phyloP scores from a whole-genome alignment of 345 rosid genomes.

The Citrus reticulata region DNA sequence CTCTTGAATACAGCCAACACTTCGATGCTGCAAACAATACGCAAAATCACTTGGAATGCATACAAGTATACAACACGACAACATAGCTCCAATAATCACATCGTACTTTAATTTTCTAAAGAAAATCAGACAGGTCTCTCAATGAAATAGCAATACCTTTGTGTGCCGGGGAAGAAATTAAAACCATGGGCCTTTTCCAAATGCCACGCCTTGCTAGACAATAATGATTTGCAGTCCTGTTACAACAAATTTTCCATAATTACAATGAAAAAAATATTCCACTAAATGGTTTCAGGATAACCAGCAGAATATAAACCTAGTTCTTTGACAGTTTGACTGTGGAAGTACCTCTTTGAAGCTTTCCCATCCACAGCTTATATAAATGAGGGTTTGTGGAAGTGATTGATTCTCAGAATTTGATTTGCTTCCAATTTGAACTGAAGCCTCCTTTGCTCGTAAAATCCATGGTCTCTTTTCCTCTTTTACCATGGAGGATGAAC shows the following conservation, averaged over 20 bases:
- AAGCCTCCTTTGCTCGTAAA: conserved; percentile 75
- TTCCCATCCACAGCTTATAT: conserved; percentile 98
- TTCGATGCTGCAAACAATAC: conserved; percentile 59
- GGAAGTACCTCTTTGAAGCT: conserved; percentile 82
- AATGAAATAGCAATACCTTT: conserved; percentile 45
- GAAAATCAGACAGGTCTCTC: not conserved
- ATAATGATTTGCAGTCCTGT: conserved; percentile 79
- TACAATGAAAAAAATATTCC: conserved; percentile 6
- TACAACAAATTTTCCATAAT: not conserved
- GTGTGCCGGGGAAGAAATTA: conserved; percentile 93
- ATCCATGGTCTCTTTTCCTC: conserved; percentile 98
- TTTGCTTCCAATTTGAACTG: conserved; percentile 61
- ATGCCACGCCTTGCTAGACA: conserved; percentile 65
- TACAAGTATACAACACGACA: not conserved
- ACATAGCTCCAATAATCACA: not conserved
- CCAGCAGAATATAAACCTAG: conserved; percentile 7
- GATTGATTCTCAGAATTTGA: conserved; percentile 30
- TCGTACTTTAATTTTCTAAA: not conserved
- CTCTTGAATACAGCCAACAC: conserved; percentile 77
- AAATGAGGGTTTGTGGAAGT: conserved; percentile 81
- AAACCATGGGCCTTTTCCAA: conserved; percentile 86
- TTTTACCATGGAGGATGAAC: conserved; percentile 42
- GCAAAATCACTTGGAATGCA: not conserved
- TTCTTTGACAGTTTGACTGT: conserved; percentile 1
- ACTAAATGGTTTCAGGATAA: not conserved